Percentiles rank a stretch among this genome's conserved stretches.
phyloP scores from a whole-genome alignment of 2,329 filamentous ascomycete genomes.

The Magnaporthiopsis rhizophila region DNA sequence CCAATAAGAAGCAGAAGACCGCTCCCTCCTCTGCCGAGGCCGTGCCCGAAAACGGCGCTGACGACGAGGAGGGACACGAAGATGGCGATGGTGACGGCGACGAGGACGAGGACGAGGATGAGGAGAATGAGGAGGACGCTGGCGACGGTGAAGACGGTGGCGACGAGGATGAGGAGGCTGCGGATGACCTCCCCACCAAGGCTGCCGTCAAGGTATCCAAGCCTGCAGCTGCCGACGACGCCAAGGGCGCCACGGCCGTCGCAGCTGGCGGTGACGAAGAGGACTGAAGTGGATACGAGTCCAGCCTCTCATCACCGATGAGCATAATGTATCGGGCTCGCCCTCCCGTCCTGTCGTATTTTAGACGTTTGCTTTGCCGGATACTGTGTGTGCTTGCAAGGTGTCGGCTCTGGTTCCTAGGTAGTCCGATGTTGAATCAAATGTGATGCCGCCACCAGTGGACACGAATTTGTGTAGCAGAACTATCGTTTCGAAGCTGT shows the following conservation, averaged over 20 bases:
- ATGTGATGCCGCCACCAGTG: background rate
- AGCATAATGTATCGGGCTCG: background rate
- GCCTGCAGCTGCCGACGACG: slow-evolving; percentile 9
- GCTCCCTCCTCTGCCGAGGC: slow-evolving; percentile 21
- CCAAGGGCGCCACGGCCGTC: slow-evolving; percentile 6
- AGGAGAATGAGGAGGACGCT: slow-evolving; percentile 22
- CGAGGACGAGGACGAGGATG: slow-evolving; percentile 23
- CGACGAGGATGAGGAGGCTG: slow-evolving; percentile 10
- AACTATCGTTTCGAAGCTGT: background rate
- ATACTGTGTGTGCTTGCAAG: background rate
- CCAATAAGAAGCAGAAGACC: slow-evolving; percentile 46
- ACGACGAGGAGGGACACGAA: slow-evolving; percentile 20
- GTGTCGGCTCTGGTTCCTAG: background rate
- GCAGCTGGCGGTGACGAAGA: slow-evolving; percentile 13
- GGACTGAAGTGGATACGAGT: slow-evolving; percentile 6
- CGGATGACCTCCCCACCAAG: slow-evolving; percentile 10
- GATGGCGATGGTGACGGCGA: slow-evolving; percentile 23
- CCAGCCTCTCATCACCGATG: too few species aligned
- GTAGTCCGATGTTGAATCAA: background rate
- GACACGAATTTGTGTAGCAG: background rate
- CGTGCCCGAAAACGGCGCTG: slow-evolving; percentile 19
- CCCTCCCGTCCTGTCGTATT: background rate
- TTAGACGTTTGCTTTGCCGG: background rate
- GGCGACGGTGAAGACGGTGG: slow-evolving; percentile 17
- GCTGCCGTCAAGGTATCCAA: slow-evolving; percentile 10